phyloP scores from a whole-genome alignment of 306 rosid species.

The Quercus agrifolia region DNA sequence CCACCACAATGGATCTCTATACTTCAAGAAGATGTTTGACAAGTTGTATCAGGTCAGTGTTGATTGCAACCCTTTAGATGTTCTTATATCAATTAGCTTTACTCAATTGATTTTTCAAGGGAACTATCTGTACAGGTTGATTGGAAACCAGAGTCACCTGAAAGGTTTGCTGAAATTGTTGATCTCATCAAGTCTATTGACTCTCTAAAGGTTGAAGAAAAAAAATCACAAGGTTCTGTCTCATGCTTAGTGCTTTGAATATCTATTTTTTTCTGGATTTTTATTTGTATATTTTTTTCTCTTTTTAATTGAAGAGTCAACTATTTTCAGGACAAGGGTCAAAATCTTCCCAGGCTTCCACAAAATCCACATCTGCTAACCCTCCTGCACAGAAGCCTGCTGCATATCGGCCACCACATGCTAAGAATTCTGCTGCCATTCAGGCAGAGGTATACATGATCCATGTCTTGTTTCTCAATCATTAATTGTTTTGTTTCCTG shows the following conservation, averaged over 20 bases:
- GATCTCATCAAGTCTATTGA: conserved; percentile 62
- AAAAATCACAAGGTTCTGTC: conserved; percentile 60
- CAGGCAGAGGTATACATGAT: conserved; percentile 72
- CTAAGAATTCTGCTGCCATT: conserved; percentile 70
- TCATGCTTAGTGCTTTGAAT: conserved; percentile 7
- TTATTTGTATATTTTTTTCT: not conserved
- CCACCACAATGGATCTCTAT: conserved; percentile 73
- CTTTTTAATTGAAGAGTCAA: conserved; percentile 16
- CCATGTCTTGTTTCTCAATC: not conserved
- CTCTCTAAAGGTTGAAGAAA: conserved; percentile 53
- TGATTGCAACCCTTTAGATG: conserved; percentile 15
- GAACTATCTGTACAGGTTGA: conserved; percentile 58
- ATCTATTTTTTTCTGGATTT: conserved; percentile 1
- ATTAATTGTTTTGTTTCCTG: not conserved
- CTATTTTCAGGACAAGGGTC: conserved; percentile 57
- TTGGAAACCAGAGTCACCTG: conserved; percentile 86
- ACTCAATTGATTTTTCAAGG: conserved; percentile 1
- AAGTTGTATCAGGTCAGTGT: conserved; percentile 80
- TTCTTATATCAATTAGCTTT: not conserved
- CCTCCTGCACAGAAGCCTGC: conserved; percentile 71
- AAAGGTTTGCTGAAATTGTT: conserved; percentile 58
- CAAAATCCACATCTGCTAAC: conserved; percentile 40
- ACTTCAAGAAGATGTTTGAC: conserved; percentile 89
- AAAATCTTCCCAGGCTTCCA: conserved; percentile 42
- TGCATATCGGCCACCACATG: conserved; percentile 93